phyloP scores from a whole-genome alignment of 1,284 basidiomycete species.

The Puccinia horiana region DNA sequence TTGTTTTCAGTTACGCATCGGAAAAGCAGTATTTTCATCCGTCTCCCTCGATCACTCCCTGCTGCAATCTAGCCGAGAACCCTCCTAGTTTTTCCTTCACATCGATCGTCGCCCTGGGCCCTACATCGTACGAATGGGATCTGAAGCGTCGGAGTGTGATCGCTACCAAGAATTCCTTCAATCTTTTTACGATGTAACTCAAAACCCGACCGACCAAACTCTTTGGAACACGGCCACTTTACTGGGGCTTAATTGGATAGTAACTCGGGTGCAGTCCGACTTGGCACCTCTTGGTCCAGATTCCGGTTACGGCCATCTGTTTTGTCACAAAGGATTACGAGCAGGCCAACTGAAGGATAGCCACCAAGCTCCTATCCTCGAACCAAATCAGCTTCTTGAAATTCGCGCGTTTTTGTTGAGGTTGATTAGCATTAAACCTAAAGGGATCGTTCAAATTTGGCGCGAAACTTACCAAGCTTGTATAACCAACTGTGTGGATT shows the following conservation, averaged over 20 bases:
- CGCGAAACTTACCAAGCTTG: conserved; percentile 40
- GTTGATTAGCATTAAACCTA: conserved; percentile 38
- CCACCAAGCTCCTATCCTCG: background rate
- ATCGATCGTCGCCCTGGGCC: background rate
- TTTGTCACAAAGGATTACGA: conserved; percentile 47
- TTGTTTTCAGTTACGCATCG: background rate
- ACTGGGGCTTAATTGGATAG: conserved; percentile 38
- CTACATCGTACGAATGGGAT: background rate
- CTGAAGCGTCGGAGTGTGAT: background rate
- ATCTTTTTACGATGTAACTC: conserved; percentile 11
- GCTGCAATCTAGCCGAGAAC: background rate
- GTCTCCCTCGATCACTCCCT: background rate
- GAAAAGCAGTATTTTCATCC: background rate
- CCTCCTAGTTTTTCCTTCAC: background rate
- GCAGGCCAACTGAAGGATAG: conserved; percentile 2
- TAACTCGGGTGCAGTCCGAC: conserved; percentile 28
- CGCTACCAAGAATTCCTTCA: conserved; percentile 22
- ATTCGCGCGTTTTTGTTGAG: conserved; percentile 36
- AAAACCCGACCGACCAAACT: conserved; percentile 14
- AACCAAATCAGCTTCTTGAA: background rate
- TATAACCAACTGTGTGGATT: conserved; percentile 39
- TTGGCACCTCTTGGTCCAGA: conserved; percentile 20
- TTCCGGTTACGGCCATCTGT: conserved; percentile 41
- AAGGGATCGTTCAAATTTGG: conserved; percentile 33
- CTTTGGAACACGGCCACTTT: conserved; percentile 20